These are phyloP conservation scores for Chloris gayana DNA, from an alignment of 176 grass and related monocot species.

Conservation along the genomic window DNA sequence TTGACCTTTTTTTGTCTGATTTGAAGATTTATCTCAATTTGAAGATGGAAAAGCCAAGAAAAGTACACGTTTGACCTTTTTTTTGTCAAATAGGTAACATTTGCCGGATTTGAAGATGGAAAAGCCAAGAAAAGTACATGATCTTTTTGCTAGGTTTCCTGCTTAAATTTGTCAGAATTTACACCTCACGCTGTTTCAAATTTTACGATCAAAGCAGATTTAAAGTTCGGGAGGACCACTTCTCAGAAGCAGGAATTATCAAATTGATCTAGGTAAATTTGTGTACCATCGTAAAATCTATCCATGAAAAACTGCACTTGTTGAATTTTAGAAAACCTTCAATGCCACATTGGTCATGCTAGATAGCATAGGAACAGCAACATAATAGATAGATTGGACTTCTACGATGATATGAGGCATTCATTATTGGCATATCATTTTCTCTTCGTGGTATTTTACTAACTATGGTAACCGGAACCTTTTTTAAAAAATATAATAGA, in stretches of 20 bases:
- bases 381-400: background rate
- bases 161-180: background rate
- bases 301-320: background rate
- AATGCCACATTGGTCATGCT: background rate
- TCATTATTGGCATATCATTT: too few species aligned
- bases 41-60: background rate
- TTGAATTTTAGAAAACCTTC: background rate
- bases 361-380: background rate
- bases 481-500: constrained; percentile 19
- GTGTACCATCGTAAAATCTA: background rate
- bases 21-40: too few species aligned
- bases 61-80: background rate
- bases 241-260: background rate
- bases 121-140: background rate
- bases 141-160: background rate
- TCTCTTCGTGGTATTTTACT: background rate
- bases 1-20: background rate
- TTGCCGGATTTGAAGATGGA: too few species aligned
- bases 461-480: background rate
- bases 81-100: too few species aligned
- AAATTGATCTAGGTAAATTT: background rate
- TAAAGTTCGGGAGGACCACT: background rate
- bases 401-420: background rate
- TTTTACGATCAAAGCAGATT: background rate
- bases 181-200: background rate